Conservation (phyloP, 2,329 filamentous ascomycete species). For the Plenodomus tracheiphilus region DNA sequence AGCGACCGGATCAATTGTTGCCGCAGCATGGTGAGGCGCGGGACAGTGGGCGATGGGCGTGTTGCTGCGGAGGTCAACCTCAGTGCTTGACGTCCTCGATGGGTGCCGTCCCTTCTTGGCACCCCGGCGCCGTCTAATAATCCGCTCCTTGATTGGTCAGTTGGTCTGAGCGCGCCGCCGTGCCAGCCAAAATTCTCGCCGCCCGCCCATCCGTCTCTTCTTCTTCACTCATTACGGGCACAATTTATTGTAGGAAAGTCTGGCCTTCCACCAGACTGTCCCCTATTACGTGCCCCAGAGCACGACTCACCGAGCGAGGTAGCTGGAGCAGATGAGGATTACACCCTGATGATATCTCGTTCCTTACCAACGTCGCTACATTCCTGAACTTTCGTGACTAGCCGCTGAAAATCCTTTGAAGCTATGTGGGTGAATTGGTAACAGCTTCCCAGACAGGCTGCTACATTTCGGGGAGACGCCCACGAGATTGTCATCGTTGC, state of each 20-base stretch:
- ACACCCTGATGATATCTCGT: slow-evolving; percentile 62
- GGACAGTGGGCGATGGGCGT: slow-evolving; percentile 33
- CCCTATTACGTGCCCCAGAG: slow-evolving; percentile 68
- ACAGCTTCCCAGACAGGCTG: too few species aligned
- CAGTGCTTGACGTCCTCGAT: slow-evolving; percentile 23
- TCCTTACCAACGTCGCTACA: slow-evolving; percentile 71
- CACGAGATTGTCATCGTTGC: too few species aligned
- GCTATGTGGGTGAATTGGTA: slow-evolving; percentile 1
- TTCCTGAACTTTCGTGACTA: slow-evolving; percentile 14
- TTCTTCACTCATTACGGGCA: slow-evolving; percentile 62
- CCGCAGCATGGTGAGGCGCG: slow-evolving; percentile 60
- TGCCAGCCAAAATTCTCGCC: slow-evolving; percentile 29
- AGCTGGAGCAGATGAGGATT: slow-evolving; percentile 67
- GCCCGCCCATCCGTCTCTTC: slow-evolving; percentile 28
- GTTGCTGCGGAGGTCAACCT: slow-evolving; percentile 26
- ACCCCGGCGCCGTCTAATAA: slow-evolving; percentile 13
- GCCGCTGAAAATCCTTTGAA: background rate
- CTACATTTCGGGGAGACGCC: too few species aligned
- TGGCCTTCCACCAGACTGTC: slow-evolving; percentile 55
- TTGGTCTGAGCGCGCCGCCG: slow-evolving; percentile 10
- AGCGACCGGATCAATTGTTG: slow-evolving; percentile 66
- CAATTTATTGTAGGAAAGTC: slow-evolving; percentile 68
- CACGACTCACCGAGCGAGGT: slow-evolving; percentile 58
- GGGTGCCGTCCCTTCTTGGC: slow-evolving; percentile 18
- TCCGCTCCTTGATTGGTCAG: slow-evolving; percentile 38